phyloP scores from a whole-genome alignment of 1,284 basidiomycete genomes.

The Mycena citricolor region DNA sequence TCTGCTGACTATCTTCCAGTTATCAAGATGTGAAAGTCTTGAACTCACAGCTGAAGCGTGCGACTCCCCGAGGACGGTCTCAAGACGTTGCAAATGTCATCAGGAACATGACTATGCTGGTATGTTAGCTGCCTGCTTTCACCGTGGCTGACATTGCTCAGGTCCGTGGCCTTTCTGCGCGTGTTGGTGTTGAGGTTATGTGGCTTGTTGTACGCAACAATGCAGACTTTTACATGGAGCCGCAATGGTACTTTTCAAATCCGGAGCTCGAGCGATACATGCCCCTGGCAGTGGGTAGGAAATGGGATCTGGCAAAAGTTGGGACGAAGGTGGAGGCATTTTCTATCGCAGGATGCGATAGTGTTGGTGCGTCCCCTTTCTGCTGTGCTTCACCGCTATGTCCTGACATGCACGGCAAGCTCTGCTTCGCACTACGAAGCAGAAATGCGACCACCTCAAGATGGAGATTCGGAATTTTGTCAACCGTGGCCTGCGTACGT shows the following conservation, averaged over 20 bases:
- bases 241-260: background rate
- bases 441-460: background rate
- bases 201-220: background rate
- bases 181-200: background rate
- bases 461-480: background rate
- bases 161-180: background rate
- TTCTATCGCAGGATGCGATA: background rate
- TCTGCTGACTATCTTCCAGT: no score
- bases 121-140: background rate
- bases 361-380: background rate
- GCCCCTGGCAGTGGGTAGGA: background rate
- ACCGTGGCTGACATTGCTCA: background rate
- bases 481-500: background rate
- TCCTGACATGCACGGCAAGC: no score
- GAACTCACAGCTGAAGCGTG: background rate
- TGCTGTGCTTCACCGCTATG: no score
- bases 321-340: background rate
- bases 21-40: background rate
- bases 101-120: background rate
- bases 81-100: background rate
- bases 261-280: background rate
- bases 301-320: background rate
- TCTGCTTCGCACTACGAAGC: background rate
- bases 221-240: background rate
- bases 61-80: slow-evolving; percentile 3